These are phyloP conservation scores for Phlebiopsis flavidoalba DNA, from an alignment of 768 basidiomycete species.

Conservation along the genomic window DNA sequence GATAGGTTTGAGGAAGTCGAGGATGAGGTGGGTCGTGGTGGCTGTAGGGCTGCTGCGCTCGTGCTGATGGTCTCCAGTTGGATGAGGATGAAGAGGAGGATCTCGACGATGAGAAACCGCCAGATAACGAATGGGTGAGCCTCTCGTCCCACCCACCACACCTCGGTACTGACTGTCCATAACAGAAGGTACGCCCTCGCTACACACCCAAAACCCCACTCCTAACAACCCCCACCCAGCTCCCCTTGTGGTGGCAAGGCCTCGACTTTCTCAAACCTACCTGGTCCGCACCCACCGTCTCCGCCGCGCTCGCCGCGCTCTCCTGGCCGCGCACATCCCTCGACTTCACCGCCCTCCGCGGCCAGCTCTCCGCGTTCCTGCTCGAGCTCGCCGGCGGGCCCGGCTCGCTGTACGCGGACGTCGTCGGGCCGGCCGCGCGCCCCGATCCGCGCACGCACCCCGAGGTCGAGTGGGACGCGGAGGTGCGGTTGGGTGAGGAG, in stretches of 20 bases:
- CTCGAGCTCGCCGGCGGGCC: conserved; percentile 20
- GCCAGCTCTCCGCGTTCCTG: conserved; percentile 18
- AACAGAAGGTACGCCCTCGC: background rate
- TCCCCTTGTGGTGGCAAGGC: conserved; percentile 16
- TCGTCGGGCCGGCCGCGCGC: conserved; percentile 19
- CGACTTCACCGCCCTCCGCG: conserved; percentile 14
- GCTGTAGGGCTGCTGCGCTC: background rate
- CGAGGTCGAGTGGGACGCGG: conserved; percentile 23
- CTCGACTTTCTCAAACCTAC: conserved; percentile 16
- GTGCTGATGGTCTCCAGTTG: background rate
- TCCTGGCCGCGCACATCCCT: conserved; percentile 15
- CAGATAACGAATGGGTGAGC: background rate
- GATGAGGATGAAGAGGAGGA: background rate
- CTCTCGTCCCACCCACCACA: too few species aligned
- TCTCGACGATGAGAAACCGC: background rate
- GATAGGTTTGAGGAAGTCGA: background rate
- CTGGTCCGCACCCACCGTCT: conserved; percentile 11
- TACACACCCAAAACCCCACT: too few species aligned
- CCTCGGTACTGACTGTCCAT: too few species aligned
- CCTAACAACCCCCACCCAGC: background rate
- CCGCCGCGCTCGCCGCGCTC: conserved; percentile 16
- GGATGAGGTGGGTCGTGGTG: background rate
- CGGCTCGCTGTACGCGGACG: conserved; percentile 20
- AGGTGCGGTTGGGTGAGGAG: conserved; percentile 22
- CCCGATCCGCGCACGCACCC: conserved; percentile 17